Base-by-base conservation (phyloP, 2,329 filamentous ascomycete genomes). In the Amylocarpus encephaloides region DNA sequence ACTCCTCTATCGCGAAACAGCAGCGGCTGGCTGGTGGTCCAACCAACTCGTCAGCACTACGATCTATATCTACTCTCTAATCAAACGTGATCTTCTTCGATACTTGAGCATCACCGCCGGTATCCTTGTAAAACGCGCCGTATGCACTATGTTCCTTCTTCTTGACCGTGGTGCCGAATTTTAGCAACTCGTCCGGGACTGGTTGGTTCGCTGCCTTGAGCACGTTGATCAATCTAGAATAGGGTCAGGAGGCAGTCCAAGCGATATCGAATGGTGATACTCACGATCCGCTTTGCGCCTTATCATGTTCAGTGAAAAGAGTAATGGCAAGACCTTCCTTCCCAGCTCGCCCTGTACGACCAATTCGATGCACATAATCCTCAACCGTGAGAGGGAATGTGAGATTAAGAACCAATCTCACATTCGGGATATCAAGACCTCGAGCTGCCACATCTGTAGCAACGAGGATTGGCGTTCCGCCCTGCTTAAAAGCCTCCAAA, bases 101-200 rank as follows among this genome's bases (percentile, higher is more conserved):
- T 69, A 87, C 71, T 92, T 86, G 67, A 79, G 88, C 68, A 84
- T 84, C 62, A 88, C 86, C 7, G 88, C 86, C 7, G 1, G 42
- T 52, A 62, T 96, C 89, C 71, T 93, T 95, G 77, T 87, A 95
- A 68, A 97, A 97, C 30, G 90, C 89, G 50, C 93, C 93, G 66
- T 97, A 98, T 43, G 88, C 86, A 64, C 90, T 87, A 72, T 98
- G 93, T 43, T 83, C 80, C 89, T 97, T 97, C 82, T 95, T 96
- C 82, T 97, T 98, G 46, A 98, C 93, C 1, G 92, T 97, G 18
- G 90, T 95, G 63, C 93, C 93, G 61, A 96, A 98, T 72, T 95
- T 96, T 68, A 97, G 76, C 34, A 98, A 74, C 22, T 88, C 86
- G 39, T 95, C 89, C 2, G 93, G 93, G 0, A 98, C 88, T 11